A percentile compares a stretch with the other conserved stretches of the same genome.
These are phyloP conservation scores for Neoboletus subvelutipes DNA, from an alignment of 768 basidiomycete species.

Conservation along the genomic window DNA sequence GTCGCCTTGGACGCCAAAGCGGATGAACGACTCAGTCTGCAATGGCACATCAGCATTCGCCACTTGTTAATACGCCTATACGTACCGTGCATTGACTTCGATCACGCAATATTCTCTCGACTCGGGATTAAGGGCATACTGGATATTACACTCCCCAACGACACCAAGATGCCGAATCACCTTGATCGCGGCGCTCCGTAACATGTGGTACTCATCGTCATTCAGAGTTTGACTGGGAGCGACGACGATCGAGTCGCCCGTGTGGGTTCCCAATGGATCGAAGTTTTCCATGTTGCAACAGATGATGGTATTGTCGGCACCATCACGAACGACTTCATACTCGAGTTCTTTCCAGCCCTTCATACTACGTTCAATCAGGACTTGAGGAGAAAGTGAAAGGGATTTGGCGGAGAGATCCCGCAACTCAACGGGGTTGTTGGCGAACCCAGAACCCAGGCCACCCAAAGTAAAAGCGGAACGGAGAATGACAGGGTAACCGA, in stretches of 20 bases:
- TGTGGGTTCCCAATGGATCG: constrained; percentile 97
- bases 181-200: constrained; percentile 96
- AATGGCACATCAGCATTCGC: constrained; percentile 1
- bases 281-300: constrained; percentile 99
- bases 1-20: constrained; percentile 98
- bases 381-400: constrained; percentile 89
- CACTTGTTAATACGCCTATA: not conserved
- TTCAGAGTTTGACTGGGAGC: constrained; percentile 97
- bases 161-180: constrained; percentile 90
- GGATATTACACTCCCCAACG: constrained; percentile 95
- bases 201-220: constrained; percentile 99
- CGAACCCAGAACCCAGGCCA: constrained; percentile 97
- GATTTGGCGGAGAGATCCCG: constrained; percentile 92
- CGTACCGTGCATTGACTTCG: constrained; percentile 90
- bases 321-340: constrained; percentile 98
- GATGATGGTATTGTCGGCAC: constrained; percentile 98
- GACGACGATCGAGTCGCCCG: constrained; percentile 98
- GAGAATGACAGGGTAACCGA: constrained; percentile 97
- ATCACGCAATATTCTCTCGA: constrained; percentile 97
- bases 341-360: constrained; percentile 99
- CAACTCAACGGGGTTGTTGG: constrained; percentile 90
- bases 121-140: constrained; percentile 94
- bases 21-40: constrained; percentile 78
- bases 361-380: constrained; percentile 96
- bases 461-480: constrained; percentile 97